A percentile compares a stretch with the other conserved stretches of the same genome.
phyloP scores from a whole-genome alignment of 1,284 basidiomycete species.

The Sporisorium reilianum region DNA sequence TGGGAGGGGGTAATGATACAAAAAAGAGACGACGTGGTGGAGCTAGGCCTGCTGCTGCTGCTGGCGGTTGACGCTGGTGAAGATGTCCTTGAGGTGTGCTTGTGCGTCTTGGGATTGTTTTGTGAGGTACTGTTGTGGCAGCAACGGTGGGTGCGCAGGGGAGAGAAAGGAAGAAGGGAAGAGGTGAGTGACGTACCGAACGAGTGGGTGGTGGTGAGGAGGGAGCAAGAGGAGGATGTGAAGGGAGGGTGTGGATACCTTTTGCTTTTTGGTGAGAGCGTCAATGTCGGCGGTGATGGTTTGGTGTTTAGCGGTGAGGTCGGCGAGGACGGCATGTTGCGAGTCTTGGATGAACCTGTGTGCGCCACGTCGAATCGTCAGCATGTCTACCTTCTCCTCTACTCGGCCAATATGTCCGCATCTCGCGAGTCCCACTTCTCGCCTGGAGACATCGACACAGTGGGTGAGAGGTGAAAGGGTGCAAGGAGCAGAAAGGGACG shows the following conservation, averaged over 20 bases:
- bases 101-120: slow-evolving; percentile 49
- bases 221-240: neutral
- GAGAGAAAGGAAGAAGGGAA: neutral
- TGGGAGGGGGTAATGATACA: neutral
- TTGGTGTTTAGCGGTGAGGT: slow-evolving; percentile 25
- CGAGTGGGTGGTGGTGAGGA: neutral
- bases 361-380: too few species aligned
- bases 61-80: slow-evolving; percentile 42
- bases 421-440: too few species aligned
- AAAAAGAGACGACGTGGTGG: neutral
- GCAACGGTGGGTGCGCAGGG: neutral
- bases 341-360: slow-evolving; percentile 44
- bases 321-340: slow-evolving; percentile 20
- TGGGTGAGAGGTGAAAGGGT: too few species aligned
- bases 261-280: slow-evolving; percentile 31
- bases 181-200: too few species aligned
- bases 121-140: slow-evolving; percentile 34
- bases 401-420: too few species aligned
- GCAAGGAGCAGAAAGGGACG: too few species aligned
- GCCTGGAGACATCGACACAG: too few species aligned
- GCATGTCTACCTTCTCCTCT: neutral
- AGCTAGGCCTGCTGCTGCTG: slow-evolving; percentile 15
- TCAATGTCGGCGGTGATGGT: slow-evolving; percentile 28
- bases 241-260: neutral
- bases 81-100: slow-evolving; percentile 52